Conservation (phyloP, 768 basidiomycete species). For the Coprinopsis cinerea region DNA sequence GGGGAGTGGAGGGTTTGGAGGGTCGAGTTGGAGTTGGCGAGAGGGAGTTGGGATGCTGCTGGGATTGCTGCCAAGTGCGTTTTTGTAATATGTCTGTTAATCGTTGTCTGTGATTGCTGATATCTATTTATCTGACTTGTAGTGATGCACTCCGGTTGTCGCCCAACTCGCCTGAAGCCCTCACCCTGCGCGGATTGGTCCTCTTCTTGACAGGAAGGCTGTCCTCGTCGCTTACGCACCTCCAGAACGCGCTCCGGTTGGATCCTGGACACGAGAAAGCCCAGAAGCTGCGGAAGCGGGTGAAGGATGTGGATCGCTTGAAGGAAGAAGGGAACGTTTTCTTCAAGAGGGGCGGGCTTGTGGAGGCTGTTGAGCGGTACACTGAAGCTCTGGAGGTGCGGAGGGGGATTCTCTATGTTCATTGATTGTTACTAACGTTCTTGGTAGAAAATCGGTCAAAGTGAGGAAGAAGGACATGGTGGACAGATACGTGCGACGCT, state of each 20-base stretch:
- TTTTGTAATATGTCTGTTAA: not conserved
- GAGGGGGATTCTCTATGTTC: constrained; percentile 1
- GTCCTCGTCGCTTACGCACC: constrained; percentile 67
- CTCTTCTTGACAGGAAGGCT: constrained; percentile 70
- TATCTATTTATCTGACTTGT: not conserved
- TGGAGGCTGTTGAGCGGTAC: constrained; percentile 67
- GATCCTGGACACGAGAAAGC: constrained; percentile 77
- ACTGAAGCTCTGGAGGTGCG: constrained; percentile 64
- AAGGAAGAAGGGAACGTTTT: constrained; percentile 82
- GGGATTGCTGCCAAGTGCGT: constrained; percentile 68
- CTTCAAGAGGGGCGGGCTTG: constrained; percentile 57
- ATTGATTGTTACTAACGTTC: not conserved
- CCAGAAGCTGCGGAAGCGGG: constrained; percentile 63
- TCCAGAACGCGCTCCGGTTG: constrained; percentile 61
- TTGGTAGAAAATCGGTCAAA: constrained; percentile 57
- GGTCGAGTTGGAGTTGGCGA: constrained; percentile 70
- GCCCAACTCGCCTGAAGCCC: constrained; percentile 71
- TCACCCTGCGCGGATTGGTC: constrained; percentile 72
- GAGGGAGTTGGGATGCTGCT: constrained; percentile 71
- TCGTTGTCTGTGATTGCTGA: not conserved
- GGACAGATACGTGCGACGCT: constrained; percentile 78
- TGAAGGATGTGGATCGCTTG: constrained; percentile 75
- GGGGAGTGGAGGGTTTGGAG: constrained; percentile 77
- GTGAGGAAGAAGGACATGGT: constrained; percentile 68
- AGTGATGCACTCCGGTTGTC: constrained; percentile 74